Evolutionary conservation across 225 moss, liverwort and hornwort species (phyloP).

Genomic region (Takakia lepidozioides): DNA sequence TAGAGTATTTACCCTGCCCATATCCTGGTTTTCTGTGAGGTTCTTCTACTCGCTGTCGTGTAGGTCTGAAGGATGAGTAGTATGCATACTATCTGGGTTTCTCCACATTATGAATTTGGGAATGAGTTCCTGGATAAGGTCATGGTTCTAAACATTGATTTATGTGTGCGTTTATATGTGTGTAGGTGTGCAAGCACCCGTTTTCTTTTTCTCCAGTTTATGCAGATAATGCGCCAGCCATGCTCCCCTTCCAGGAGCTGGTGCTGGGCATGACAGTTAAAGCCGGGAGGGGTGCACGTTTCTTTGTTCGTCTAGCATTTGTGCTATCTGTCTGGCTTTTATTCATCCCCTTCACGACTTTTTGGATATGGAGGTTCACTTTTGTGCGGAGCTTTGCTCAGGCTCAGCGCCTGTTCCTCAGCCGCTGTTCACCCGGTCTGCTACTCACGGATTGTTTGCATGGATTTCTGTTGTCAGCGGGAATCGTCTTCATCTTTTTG

Average conservation of each 20-base stretch:
- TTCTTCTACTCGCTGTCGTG: too few species aligned
- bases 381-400: constrained; percentile 91
- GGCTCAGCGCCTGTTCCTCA: constrained; percentile 80
- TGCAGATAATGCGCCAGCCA: constrained; percentile 73
- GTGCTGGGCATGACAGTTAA: constrained; percentile 76
- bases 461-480: constrained; percentile 89
- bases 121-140: too few species aligned
- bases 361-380: constrained; percentile 98
- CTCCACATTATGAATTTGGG: too few species aligned
- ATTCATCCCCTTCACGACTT: constrained; percentile 86
- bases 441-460: constrained; percentile 93
- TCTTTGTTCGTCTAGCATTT: constrained; percentile 71
- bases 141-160: too few species aligned
- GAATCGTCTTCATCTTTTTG: constrained; percentile 97
- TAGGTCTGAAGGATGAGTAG: too few species aligned
- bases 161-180: too few species aligned
- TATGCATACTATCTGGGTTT: too few species aligned
- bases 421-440: constrained; percentile 76
- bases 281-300: constrained; percentile 65
- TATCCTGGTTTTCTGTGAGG: too few species aligned
- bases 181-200: constrained; percentile 98
- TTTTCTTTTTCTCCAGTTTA: constrained; percentile 97
- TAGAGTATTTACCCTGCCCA: too few species aligned
- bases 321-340: constrained; percentile 94
- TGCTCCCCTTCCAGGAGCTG: constrained; percentile 85